A percentile compares a stretch with the other conserved stretches of the same genome.
These are phyloP conservation scores for Protomyces gravidus DNA, from an alignment of 1,139 yeast genomes.

Conservation along the genomic window DNA sequence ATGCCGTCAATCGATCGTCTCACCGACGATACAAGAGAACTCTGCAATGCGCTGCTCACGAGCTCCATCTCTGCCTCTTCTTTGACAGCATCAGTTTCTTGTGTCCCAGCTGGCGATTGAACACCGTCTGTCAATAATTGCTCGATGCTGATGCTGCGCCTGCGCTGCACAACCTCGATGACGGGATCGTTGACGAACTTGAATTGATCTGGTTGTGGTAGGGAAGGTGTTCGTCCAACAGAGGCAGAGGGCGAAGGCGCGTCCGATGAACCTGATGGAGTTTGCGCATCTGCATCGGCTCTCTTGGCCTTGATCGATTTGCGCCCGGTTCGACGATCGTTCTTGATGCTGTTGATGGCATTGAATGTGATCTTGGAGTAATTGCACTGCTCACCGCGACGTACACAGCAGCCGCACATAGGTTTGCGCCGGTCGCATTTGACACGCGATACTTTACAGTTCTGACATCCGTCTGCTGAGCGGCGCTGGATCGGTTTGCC, in stretches of 20 bases:
- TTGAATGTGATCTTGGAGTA: conserved; percentile 21
- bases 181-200: neutral
- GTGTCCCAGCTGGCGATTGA: neutral
- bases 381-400: conserved; percentile 10
- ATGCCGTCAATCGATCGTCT: neutral
- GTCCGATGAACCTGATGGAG: neutral
- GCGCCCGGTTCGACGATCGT: conserved; percentile 25
- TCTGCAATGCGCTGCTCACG: neutral
- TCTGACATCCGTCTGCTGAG: conserved; percentile 22
- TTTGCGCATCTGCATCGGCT: neutral
- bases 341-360: conserved; percentile 11
- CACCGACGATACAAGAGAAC: neutral
- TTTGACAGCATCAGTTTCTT: neutral
- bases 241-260: neutral
- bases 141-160: neutral
- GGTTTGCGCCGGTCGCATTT: conserved; percentile 21
- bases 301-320: neutral
- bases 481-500: neutral
- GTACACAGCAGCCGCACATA: conserved; percentile 13
- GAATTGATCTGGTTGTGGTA: neutral
- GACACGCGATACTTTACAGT: conserved; percentile 19
- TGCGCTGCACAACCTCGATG: neutral
- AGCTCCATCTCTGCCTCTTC: neutral
- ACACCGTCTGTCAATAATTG: neutral
- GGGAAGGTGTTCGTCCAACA: neutral